Percentiles rank a stretch among this genome's conserved stretches.
Evolutionary conservation across 2,329 filamentous ascomycete genomes (phyloP).

Genomic region (Cercospora sp.): DNA sequence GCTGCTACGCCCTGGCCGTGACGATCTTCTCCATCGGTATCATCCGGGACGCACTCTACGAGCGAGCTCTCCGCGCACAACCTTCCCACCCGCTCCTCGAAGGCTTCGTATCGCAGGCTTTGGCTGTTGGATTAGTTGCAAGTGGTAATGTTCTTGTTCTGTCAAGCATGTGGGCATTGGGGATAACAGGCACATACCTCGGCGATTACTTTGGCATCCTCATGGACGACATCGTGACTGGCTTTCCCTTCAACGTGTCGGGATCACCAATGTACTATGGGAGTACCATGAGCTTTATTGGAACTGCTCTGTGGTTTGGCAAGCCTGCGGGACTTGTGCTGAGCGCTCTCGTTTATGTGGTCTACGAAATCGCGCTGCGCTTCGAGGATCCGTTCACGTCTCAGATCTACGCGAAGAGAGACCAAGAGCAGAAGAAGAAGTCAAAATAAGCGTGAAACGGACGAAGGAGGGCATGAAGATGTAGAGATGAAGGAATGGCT

Average conservation of each 20-base stretch:
- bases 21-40: conserved; percentile 92
- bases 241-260: conserved; percentile 93
- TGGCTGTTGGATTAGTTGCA: conserved; percentile 70
- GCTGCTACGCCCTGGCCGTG: conserved; percentile 85
- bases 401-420: conserved; percentile 87
- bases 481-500: conserved; percentile 27
- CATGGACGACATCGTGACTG: conserved; percentile 91
- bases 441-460: neutral
- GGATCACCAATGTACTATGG: conserved; percentile 96
- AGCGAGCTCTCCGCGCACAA: conserved; percentile 73
- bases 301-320: conserved; percentile 78
- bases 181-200: conserved; percentile 92
- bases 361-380: conserved; percentile 77
- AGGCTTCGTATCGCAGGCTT: conserved; percentile 58
- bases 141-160: conserved; percentile 82
- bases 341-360: conserved; percentile 70
- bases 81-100: conserved; percentile 74
- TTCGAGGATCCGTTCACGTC: conserved; percentile 95
- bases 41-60: conserved; percentile 76
- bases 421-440: conserved; percentile 48
- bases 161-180: conserved; percentile 85
- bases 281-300: conserved; percentile 87
- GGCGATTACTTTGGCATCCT: conserved; percentile 99
- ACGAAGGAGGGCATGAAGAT: neutral
- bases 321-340: conserved; percentile 83